Percentiles rank a stretch among this genome's conserved stretches.
phyloP scores from a whole-genome alignment of 2,329 filamentous ascomycete species.

The Verticillium nonalfalfae region DNA sequence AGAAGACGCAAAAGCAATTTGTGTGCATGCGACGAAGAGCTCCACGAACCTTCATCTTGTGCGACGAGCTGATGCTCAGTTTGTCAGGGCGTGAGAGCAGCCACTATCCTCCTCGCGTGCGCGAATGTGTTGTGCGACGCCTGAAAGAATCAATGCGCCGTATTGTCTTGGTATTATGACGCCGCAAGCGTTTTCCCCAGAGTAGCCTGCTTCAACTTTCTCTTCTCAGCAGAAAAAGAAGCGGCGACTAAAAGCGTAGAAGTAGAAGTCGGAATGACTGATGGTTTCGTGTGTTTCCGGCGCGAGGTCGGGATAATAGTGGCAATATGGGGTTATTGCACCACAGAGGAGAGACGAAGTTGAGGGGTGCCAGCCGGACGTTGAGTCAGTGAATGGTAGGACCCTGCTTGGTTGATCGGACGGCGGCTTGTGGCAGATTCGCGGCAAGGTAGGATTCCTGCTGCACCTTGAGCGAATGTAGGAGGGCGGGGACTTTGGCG shows the following conservation, averaged over 20 bases:
- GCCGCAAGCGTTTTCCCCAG: background rate
- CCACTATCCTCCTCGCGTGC: background rate
- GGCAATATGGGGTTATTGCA: background rate
- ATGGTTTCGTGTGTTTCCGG: background rate
- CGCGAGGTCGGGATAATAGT: background rate
- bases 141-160: background rate
- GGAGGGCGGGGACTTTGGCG: background rate
- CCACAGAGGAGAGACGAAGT: background rate
- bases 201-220: background rate
- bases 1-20: conserved; percentile 2
- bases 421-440: background rate
- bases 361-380: background rate
- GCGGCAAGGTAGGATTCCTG: background rate
- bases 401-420: background rate
- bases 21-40: background rate
- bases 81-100: background rate
- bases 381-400: background rate
- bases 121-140: background rate
- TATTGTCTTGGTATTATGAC: background rate
- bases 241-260: background rate
- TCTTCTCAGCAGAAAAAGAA: background rate
- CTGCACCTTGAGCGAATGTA: background rate
- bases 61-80: conserved; percentile 3
- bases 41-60: conserved; percentile 14
- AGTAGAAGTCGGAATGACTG: background rate